Percentiles rank a stretch among this genome's conserved stretches.
These are phyloP conservation scores for Thalassia testudinum DNA, from an alignment of 116 monocot species.

Conservation along the genomic window DNA sequence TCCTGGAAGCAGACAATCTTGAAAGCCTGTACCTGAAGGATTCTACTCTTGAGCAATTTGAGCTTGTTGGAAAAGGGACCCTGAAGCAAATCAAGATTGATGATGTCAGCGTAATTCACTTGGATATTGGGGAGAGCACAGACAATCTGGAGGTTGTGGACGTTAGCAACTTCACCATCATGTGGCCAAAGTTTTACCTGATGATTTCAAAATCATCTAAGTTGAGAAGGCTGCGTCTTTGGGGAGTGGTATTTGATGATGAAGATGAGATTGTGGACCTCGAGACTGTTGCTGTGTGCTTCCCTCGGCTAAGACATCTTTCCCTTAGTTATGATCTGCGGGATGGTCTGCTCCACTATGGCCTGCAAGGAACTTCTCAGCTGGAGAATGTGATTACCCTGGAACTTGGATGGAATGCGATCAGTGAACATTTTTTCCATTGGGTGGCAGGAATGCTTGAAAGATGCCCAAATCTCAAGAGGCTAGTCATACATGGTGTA, in stretches of 20 bases:
- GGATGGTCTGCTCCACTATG: conserved; percentile 50
- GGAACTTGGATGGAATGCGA: conserved; percentile 89
- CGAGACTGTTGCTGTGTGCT: conserved; percentile 63
- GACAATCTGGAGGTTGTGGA: conserved; percentile 75
- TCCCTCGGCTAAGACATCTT: conserved; percentile 60
- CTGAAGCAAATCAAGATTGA: conserved; percentile 72
- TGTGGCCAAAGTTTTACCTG: conserved; percentile 76
- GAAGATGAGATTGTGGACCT: conserved; percentile 85
- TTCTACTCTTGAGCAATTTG: conserved; percentile 79
- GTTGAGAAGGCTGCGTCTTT: conserved; percentile 53
- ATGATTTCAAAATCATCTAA: conserved; percentile 73
- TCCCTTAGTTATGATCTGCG: conserved; percentile 73
- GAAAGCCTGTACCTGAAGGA: conserved; percentile 68
- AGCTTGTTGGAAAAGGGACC: conserved; percentile 68
- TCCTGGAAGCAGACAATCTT: conserved; percentile 80
- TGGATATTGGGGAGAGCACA: conserved; percentile 77
- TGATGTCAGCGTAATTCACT: conserved; percentile 84
- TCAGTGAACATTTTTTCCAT: conserved; percentile 64
- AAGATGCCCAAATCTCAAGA: conserved; percentile 79
- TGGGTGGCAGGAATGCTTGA: conserved; percentile 88
- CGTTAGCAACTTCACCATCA: conserved; percentile 64
- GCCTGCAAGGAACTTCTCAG: conserved; percentile 42
- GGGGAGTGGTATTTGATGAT: conserved; percentile 87
- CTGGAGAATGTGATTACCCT: conserved; percentile 52
- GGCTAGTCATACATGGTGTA: conserved; percentile 70